Base-by-base conservation (phyloP, 2,329 filamentous ascomycete species). In the Venturia asperata region DNA sequence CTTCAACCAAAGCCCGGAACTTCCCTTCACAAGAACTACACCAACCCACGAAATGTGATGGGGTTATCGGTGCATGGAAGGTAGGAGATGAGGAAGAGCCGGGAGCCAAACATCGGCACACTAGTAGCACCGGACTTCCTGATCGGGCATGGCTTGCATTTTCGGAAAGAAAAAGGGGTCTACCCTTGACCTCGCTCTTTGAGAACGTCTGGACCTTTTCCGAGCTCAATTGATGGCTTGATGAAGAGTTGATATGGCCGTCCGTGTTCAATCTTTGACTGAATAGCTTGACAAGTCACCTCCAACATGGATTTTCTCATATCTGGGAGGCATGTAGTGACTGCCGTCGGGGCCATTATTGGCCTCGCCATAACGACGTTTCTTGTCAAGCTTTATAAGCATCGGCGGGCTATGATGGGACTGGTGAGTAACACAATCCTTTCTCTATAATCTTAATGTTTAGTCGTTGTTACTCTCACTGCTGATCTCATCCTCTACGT, bases 331-430 rank as follows among this genome's bases (percentile, higher is more conserved):
- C 37, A 45, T 11, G 34, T 39, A 1, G 39, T n/a, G 17, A 45
- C 62, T 19, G 63, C 63, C 5, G 24, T 64, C 39, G 63, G 30
- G 9, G 19, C 34, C 21, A 30, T 64, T 19, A 17, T 64, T 10
- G 27, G 27, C 30, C 19, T 60, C n/a, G 34, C 37, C 1, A n/a
- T 58, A n/a, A 21, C 24, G 2, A 24, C n/a, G 1, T 64, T 64
- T 61, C 39, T 64, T 39, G 37, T 64, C 37, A 64, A 64, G 21
- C 49, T 64, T 5, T 56, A 41, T 24, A 30, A 27, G 13, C 47
- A 58, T 42, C 34, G 63, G 19, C 47, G 63, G 6, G 37, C 34
- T 39, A 64, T 64, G 63, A 64, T 56, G 37, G 63, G 63, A 2
- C 17, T 64, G 63, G 63, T 64, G 43, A 56, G 63, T 52, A 3